phyloP scores from a whole-genome alignment of 805 yeast genomes.

The Candida verbasci region DNA sequence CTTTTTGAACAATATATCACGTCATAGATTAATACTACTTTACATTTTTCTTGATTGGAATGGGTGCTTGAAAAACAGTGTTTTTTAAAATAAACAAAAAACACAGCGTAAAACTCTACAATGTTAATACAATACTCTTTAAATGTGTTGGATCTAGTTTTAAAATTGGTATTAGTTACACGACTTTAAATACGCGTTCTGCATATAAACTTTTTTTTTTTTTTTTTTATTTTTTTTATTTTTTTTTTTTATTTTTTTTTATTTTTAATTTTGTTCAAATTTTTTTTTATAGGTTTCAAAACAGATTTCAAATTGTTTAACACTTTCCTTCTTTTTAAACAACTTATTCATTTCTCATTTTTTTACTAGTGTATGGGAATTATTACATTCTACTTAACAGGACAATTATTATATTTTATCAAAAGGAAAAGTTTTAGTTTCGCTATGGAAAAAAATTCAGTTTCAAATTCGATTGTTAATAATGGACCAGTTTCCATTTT shows the following conservation, averaged over 20 bases:
- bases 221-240: neutral
- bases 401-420: constrained; percentile 29
- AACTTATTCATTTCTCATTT: neutral
- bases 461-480: constrained; percentile 37
- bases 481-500: constrained; percentile 67
- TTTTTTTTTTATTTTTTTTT: constrained; percentile 2
- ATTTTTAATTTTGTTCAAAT: neutral
- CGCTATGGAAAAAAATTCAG: constrained; percentile 29
- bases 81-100: too few species aligned
- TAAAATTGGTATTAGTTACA: too few species aligned
- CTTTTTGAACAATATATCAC: too few species aligned
- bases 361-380: constrained; percentile 30
- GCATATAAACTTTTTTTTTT: neutral
- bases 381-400: constrained; percentile 33
- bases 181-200: constrained; percentile 1
- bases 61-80: too few species aligned
- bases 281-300: constrained; percentile 1
- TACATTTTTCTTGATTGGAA: too few species aligned
- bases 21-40: too few species aligned
- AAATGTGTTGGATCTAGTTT: too few species aligned
- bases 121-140: too few species aligned
- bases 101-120: too few species aligned
- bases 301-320: neutral
- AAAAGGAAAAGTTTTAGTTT: constrained; percentile 17
- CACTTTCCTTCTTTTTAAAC: constrained; percentile 1